Conservation (phyloP, 441 rosid genomes). For the Manihot esculenta region DNA sequence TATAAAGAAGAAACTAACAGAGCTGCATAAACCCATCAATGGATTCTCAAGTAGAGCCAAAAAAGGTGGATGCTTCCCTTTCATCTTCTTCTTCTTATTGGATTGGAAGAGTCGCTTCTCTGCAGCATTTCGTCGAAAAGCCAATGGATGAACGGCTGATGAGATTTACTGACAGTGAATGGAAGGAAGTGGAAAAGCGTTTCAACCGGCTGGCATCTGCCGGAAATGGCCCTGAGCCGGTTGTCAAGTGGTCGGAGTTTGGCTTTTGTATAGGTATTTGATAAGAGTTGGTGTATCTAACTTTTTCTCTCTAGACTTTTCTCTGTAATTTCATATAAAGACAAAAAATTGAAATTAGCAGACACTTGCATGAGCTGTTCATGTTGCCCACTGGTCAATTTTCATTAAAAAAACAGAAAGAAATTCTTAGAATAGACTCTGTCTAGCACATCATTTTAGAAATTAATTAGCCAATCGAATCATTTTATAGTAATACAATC, state of each 20-base stretch:
- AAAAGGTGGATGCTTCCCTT: background rate
- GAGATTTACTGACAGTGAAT: conserved; percentile 35
- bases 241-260: conserved; percentile 42
- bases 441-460: too few species aligned
- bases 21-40: conserved; percentile 5
- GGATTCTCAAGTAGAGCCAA: conserved; percentile 17
- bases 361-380: too few species aligned
- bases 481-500: too few species aligned
- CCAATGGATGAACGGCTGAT: conserved; percentile 30
- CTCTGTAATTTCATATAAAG: too few species aligned
- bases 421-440: too few species aligned
- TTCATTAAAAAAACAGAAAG: too few species aligned
- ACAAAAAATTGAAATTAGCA: too few species aligned
- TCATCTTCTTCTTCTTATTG: conserved; percentile 24
- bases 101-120: conserved; percentile 9
- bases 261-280: conserved; percentile 39
- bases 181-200: conserved; percentile 40
- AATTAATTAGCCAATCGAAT: too few species aligned
- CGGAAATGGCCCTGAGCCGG: conserved; percentile 27
- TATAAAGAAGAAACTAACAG: background rate
- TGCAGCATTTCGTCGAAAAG: background rate
- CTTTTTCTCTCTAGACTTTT: too few species aligned
- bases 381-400: too few species aligned
- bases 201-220: conserved; percentile 34
- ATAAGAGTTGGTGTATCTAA: too few species aligned